Base-by-base conservation (phyloP, 768 basidiomycete species). In the Agaricus subrufescens region DNA sequence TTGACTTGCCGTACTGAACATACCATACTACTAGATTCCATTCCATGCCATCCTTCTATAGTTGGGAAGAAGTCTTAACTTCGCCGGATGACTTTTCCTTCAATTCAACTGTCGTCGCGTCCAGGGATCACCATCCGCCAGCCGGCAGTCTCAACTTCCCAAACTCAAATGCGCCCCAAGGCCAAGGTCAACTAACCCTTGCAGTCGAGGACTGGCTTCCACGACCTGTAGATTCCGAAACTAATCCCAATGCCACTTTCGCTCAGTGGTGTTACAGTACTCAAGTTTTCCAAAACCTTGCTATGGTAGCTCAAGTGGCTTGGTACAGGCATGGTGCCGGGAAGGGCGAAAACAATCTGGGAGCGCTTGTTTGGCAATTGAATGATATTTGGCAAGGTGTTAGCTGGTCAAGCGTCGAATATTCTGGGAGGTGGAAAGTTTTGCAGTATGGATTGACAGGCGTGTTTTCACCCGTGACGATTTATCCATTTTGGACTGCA, bases 221-320 rank as follows among this genome's bases (percentile, higher is more conserved):
- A 1, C 78, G 75, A 0, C 82, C 82, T 2, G 66, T 65, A 11
- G 81, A 79, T 1, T 59, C 73, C 12, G 80, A 77, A 1, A 57
- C 73, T 15, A 71, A 81, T 61, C 54, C 74, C 19, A 82, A 85
- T 57, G 76, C 81, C 61, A 84, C 82, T 0, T 84, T 85, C 64
- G 78, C 82, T 0, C 81, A 83, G 62, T 83, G 82, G 82, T 83
- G 80, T 66, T 85, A 75, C 71, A 81, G 79, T 65, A 83, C 82
- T 3, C 83, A 84, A 60, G 60, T 83, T 19, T 83, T 83, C 76
- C 83, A 83, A 60, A 70, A 77, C 19, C 75, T 84, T 74, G 76
- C 78, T 45, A 82, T 83, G 72, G 71, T 76, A n/a, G 73, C 81
- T n/a, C 71, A 84, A 62, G 75, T 83, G 42, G 75, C 81, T 5